Evolutionary conservation across 2,329 filamentous ascomycete genomes (phyloP), one percentile per base, ranked within the genome.

Genomic region (Alternaria incomplexa): DNA sequence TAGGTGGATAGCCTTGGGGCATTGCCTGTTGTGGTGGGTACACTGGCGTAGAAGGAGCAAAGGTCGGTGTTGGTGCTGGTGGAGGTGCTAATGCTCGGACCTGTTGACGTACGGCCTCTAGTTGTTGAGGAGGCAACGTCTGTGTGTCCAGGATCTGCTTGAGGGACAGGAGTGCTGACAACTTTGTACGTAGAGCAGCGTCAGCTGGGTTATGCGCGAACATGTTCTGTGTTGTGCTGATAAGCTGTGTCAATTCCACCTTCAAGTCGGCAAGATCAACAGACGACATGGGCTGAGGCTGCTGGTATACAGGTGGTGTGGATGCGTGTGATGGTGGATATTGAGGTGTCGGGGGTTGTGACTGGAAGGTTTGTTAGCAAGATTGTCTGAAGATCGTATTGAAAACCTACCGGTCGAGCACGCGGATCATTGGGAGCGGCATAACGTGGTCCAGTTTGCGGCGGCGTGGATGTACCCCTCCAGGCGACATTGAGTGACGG

Each of bases 91-190:
- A 87, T 80, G 90, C 89, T 79, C 91, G 89, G 80, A 97, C 90
- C 86, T 96, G 93, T 78, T 91, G 90, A 81, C 91, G 92, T 81
- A 97, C 91, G 79, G 91, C 88, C 81, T 91, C 89, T 77, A 97
- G 86, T 83, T 97, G 92, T 75, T 94, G 90, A 73, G 89, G 89
- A 63, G 90, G 90, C 78, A 97, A 85, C 76, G 90, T 89, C 80
- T 93, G 91, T 71, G 86, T 90, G 79, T 92, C 89, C 76, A 97
- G 84, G 69, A 95, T 88, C 70, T 86, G 89, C 83, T 97, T 93
- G 68, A 98, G 87, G 80, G 96, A 92, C 81, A 94, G 84, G 72
- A 97, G 87, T 66, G 93, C 93, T 82, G 93, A 92, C 76, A 97
- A 84, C 81, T 91, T 92, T 76, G 88, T 90, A 78, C 93, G 90